A percentile compares a stretch with the other conserved stretches of the same genome.
These are phyloP conservation scores for Pisolithus albus DNA, from an alignment of 768 basidiomycete species.

Conservation along the genomic window DNA sequence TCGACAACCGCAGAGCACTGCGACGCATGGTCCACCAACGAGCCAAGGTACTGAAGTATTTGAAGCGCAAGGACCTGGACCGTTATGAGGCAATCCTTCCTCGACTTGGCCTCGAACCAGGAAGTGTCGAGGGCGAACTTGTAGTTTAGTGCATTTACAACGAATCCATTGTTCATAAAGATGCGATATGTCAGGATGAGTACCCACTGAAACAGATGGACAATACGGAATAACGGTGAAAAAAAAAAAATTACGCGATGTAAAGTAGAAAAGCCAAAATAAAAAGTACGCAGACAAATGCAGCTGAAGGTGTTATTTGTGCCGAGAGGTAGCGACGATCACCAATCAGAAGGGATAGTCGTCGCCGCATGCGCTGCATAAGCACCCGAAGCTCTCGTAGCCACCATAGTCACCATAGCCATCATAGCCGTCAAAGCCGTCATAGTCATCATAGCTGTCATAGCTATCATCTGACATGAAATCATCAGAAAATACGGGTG, in stretches of 20 bases:
- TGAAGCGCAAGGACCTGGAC: conserved; percentile 53
- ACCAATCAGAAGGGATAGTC: no score
- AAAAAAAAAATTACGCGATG: no score
- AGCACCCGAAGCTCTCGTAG: background rate
- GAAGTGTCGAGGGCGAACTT: conserved; percentile 86
- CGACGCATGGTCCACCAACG: conserved; percentile 75
- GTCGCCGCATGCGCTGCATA: background rate
- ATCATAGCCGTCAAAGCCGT: background rate
- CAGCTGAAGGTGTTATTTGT: no score
- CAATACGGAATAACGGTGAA: no score
- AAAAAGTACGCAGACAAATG: no score
- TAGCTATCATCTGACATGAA: background rate
- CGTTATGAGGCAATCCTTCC: conserved; percentile 71
- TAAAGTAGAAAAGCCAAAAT: no score
- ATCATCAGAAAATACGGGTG: conserved; percentile 14
- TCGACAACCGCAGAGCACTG: conserved; percentile 70
- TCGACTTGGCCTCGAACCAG: conserved; percentile 69
- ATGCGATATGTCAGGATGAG: no score
- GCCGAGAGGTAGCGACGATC: no score
- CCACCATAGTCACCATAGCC: background rate
- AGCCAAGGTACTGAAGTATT: conserved; percentile 75
- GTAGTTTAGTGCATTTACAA: conserved; percentile 40
- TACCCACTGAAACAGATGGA: no score
- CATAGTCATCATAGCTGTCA: background rate
- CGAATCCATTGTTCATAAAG: no score